These are phyloP conservation scores for Thraustochytrium sp. DNA, from an alignment of 352 stramenopile species.

Conservation along the genomic window DNA sequence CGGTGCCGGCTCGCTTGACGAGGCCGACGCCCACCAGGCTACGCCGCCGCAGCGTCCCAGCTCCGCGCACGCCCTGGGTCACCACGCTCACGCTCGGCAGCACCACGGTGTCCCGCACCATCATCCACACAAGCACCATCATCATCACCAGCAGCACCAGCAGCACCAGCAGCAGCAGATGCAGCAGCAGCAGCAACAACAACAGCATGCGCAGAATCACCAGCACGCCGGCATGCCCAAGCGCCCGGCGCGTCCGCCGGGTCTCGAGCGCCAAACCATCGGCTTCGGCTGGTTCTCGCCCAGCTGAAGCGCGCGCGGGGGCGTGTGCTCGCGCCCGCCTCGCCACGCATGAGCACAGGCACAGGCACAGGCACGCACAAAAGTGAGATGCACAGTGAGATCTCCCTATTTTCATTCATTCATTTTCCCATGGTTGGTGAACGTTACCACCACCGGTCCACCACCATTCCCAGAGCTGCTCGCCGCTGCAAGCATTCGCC, in stretches of 20 bases:
- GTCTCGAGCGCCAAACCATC: background rate
- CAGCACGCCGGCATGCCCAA: background rate
- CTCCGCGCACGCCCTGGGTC: background rate
- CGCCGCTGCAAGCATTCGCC: too few species aligned
- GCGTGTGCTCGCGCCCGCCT: background rate
- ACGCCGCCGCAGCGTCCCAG: background rate
- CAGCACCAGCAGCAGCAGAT: background rate
- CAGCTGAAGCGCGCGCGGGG: too few species aligned
- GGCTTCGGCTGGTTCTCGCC: slow-evolving; percentile 16
- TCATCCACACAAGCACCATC: background rate
- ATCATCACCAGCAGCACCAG: background rate
- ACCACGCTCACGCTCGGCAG: too few species aligned
- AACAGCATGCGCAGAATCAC: background rate
- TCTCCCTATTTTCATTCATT: too few species aligned
- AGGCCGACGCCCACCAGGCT: too few species aligned
- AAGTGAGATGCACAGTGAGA: too few species aligned
- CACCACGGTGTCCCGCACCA: background rate
- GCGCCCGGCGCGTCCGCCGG: background rate
- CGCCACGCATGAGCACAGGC: background rate
- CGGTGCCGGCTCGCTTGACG: too few species aligned
- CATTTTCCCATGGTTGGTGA: too few species aligned
- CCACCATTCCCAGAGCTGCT: too few species aligned
- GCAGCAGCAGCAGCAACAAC: background rate
- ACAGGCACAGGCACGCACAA: background rate
- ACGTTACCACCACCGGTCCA: too few species aligned